Evolutionary conservation across 139 green algal species (phyloP).

Genomic region (Chlamydomonas eustigma): DNA sequence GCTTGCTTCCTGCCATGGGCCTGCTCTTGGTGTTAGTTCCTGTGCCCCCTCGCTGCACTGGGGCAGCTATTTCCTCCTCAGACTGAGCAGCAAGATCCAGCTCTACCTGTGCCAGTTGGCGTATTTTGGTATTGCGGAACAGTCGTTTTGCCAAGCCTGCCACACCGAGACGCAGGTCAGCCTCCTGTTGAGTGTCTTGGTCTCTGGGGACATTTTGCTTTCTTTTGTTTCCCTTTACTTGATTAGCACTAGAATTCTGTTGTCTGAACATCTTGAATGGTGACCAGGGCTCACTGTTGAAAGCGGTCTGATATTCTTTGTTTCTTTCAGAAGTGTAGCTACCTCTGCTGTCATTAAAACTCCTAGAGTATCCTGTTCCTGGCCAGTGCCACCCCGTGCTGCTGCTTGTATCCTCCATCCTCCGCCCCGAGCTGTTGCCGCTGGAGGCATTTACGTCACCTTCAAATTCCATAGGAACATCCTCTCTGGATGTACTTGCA

Average conservation of each 20-base stretch:
- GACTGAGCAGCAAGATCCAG: neutral
- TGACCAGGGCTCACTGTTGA: neutral
- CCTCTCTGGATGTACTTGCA: too few species aligned
- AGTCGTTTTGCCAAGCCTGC: neutral
- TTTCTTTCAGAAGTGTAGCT: neutral
- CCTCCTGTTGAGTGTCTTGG: neutral
- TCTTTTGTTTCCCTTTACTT: too few species aligned
- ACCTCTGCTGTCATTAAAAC: too few species aligned
- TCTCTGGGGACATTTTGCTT: too few species aligned
- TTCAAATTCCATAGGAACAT: too few species aligned
- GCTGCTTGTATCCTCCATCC: too few species aligned
- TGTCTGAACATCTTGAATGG: neutral
- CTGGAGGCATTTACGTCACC: too few species aligned
- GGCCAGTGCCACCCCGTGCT: too few species aligned
- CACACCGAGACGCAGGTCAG: neutral
- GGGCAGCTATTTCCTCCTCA: conserved; percentile 7
- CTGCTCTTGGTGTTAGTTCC: neutral
- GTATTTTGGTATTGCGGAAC: conserved; percentile 6
- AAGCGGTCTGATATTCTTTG: neutral
- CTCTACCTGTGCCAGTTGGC: neutral
- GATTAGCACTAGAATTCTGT: neutral
- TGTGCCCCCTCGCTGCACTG: neutral
- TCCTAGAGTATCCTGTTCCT: too few species aligned
- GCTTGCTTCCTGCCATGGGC: neutral
- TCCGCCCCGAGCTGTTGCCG: too few species aligned